A percentile compares a stretch with the other conserved stretches of the same genome.
Evolutionary conservation across 805 yeast species (phyloP).

Genomic region (Sugiyamaella chiloensis): DNA sequence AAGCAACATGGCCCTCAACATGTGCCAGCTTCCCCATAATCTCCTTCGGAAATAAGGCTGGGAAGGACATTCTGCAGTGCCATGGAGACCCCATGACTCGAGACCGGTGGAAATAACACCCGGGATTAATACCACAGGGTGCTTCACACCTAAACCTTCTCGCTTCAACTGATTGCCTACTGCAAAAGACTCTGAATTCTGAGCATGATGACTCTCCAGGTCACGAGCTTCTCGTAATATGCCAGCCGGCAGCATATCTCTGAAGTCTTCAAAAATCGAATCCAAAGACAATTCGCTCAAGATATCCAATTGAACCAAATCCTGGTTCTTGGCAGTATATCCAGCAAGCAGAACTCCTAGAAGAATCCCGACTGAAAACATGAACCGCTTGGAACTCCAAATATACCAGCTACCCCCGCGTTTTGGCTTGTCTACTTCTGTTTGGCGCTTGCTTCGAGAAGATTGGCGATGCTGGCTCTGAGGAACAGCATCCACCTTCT

Average conservation of each 20-base stretch:
- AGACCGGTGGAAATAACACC: constrained; percentile 95
- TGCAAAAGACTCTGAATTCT: constrained; percentile 74
- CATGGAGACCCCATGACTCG: constrained; percentile 86
- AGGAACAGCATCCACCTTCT: not conserved
- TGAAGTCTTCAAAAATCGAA: constrained; percentile 53
- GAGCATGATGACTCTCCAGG: constrained; percentile 42
- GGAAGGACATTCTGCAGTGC: constrained; percentile 76
- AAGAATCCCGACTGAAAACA: constrained; percentile 68
- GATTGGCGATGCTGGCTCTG: not conserved
- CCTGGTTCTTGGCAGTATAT: constrained; percentile 50
- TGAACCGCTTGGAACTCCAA: constrained; percentile 47
- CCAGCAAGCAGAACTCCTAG: constrained; percentile 66
- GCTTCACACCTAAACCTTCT: constrained; percentile 52
- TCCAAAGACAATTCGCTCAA: constrained; percentile 54
- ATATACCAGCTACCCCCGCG: constrained; percentile 5
- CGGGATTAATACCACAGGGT: constrained; percentile 89
- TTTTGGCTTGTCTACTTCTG: not conserved
- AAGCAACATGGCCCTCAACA: constrained; percentile 86
- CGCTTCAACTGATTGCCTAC: constrained; percentile 67
- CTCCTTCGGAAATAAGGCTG: constrained; percentile 84
- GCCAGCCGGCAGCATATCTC: constrained; percentile 76
- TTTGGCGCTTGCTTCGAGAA: constrained; percentile 7
- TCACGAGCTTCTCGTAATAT: constrained; percentile 59
- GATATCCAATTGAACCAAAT: constrained; percentile 44
- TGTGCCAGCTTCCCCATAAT: constrained; percentile 95